These are phyloP conservation scores for Mycena rebaudengoi DNA, from an alignment of 768 basidiomycete species.

Conservation along the genomic window DNA sequence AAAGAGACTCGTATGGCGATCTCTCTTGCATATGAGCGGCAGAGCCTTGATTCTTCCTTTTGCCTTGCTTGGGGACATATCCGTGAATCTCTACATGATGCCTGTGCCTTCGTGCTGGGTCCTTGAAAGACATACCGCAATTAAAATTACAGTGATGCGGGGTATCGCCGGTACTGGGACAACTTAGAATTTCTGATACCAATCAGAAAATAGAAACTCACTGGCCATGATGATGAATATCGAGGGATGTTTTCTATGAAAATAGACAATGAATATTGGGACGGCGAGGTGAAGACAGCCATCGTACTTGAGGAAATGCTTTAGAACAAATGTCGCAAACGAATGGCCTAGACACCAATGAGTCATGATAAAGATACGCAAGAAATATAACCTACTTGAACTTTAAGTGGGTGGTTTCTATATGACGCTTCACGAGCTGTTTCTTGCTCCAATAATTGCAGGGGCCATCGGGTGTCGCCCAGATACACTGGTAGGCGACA, in stretches of 20 bases:
- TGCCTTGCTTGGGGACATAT: constrained; percentile 54
- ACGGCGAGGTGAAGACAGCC: not conserved
- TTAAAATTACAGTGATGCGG: constrained; percentile 61
- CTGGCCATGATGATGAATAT: constrained; percentile 67
- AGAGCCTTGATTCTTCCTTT: constrained; percentile 50
- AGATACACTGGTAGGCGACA: constrained; percentile 36
- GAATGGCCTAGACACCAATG: constrained; percentile 50
- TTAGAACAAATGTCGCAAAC: constrained; percentile 61
- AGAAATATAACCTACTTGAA: constrained; percentile 55
- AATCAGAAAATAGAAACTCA: constrained; percentile 26
- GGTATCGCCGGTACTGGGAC: constrained; percentile 61
- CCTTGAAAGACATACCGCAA: constrained; percentile 66
- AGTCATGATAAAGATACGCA: not conserved
- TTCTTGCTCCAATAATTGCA: constrained; percentile 48
- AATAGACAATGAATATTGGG: not conserved
- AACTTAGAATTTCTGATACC: not conserved
- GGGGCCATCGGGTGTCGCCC: constrained; percentile 35
- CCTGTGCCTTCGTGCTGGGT: constrained; percentile 69
- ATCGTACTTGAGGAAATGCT: constrained; percentile 54
- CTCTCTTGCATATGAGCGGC: constrained; percentile 22
- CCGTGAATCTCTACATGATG: constrained; percentile 64
- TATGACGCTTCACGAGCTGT: constrained; percentile 74
- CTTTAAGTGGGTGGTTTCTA: constrained; percentile 68
- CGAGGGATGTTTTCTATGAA: constrained; percentile 61
- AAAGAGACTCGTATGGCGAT: constrained; percentile 8